Base-by-base conservation (phyloP, 2,329 filamentous ascomycete genomes). In the Plectosphaerella sp. region DNA sequence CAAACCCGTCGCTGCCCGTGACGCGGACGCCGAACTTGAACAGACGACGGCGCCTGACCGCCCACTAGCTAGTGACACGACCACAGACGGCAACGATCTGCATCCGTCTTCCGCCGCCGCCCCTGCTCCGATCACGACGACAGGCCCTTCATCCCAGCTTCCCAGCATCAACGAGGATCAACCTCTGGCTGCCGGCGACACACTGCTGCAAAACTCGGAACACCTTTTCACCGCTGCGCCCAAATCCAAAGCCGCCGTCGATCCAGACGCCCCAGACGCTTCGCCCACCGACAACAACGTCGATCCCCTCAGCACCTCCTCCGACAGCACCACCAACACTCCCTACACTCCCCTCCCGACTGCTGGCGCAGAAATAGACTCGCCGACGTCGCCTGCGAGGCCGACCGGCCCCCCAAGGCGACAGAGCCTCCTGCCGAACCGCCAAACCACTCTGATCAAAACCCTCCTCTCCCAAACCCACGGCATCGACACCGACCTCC, bases 381-480 rank as follows among this genome's bases (percentile, higher is more conserved):
- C 37, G 37, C 41, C 41, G 10, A 18, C 41, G 41, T 20, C 41
- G 41, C 41, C 41, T 37, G n/a, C 22, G n/a, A 58, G 61, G 25
- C 61, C 63, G 15, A 46, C 59, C 28, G 64, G 57, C n/a, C 62
- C 65, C 14, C 59, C 58, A 35, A 61, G 72, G 54, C 69, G 68
- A 50, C 75, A 78, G 61, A 77, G 74, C 56, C 65, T 78, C 46
- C 61, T 78, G 16, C 72, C 70, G 28, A 69, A 63, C 59, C 71
- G 66, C 56, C 78, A 75, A 59, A 71, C 69, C 39, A 72, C 65
- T 48, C 62, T 76, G 55, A 80, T 82, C 60, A 77, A 72, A 56
- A 77, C 77, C 11, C 71, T 85, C 47, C 73, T 85, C 55, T 72
- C 77, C 58, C 64, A 73, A 47, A 69, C 71, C 25, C 63, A 72